Evolutionary conservation across 192 early-diverging fungal species (phyloP).

Genomic region (Dissophora globulifera): DNA sequence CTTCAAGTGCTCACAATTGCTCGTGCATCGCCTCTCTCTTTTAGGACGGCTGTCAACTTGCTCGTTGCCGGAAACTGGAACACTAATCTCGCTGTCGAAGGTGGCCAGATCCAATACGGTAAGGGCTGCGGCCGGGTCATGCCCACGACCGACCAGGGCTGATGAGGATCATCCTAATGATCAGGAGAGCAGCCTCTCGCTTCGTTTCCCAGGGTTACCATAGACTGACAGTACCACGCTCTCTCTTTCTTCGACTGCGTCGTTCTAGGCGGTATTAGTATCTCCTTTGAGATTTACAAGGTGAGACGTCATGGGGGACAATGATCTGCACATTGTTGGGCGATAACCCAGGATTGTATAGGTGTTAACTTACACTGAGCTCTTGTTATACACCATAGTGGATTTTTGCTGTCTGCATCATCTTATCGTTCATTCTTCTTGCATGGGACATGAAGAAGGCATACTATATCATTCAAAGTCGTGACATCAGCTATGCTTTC

Average conservation of each 20-base stretch:
- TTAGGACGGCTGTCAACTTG: slow-evolving; percentile 53
- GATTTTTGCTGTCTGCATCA: slow-evolving; percentile 70
- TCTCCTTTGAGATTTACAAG: slow-evolving; percentile 42
- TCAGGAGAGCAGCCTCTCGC: background rate
- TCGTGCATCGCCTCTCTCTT: background rate
- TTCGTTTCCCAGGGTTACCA: background rate
- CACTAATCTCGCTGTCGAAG: slow-evolving; percentile 8
- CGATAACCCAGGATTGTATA: too few species aligned
- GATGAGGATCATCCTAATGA: too few species aligned
- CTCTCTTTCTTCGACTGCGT: too few species aligned
- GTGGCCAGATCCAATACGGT: slow-evolving; percentile 10
- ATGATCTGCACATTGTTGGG: too few species aligned
- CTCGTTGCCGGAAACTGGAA: slow-evolving; percentile 25
- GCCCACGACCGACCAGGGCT: too few species aligned
- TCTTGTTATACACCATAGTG: slow-evolving; percentile 47
- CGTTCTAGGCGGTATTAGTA: slow-evolving; percentile 4
- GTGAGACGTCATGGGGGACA: background rate
- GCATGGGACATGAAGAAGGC: slow-evolving; percentile 80
- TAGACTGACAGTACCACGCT: background rate
- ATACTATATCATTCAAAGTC: slow-evolving; percentile 64
- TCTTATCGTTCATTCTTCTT: slow-evolving; percentile 78
- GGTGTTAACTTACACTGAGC: too few species aligned
- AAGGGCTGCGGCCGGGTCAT: background rate
- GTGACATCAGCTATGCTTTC: slow-evolving; percentile 82
- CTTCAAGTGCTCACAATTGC: too few species aligned